These are phyloP conservation scores for Balansia obtecta DNA, from an alignment of 2,329 filamentous ascomycete species.

Conservation along the genomic window DNA sequence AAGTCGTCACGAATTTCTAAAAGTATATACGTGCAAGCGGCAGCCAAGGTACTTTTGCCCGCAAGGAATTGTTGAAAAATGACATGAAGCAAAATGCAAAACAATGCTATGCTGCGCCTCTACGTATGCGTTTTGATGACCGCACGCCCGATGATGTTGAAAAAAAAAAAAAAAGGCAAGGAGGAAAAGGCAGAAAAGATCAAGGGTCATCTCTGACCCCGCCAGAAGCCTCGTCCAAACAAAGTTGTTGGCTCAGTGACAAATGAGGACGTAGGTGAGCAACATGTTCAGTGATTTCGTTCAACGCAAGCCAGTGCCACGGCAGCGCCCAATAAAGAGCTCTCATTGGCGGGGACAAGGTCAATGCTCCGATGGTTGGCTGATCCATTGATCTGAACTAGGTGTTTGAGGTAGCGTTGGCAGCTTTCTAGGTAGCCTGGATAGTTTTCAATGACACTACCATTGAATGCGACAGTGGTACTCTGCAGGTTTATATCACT, in stretches of 20 bases:
- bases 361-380: slow-evolving; percentile 35
- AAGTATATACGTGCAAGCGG: slow-evolving; percentile 3
- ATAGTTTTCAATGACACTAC: slow-evolving; percentile 69
- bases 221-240: neutral
- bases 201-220: neutral
- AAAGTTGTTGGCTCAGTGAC: neutral
- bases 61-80: neutral
- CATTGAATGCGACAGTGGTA: slow-evolving; percentile 63
- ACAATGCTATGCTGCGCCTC: slow-evolving; percentile 11
- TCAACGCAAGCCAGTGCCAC: slow-evolving; percentile 47
- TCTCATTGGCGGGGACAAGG: slow-evolving; percentile 59
- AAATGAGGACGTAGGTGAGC: neutral
- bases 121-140: slow-evolving; percentile 8
- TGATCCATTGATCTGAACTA: slow-evolving; percentile 30
- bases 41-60: neutral
- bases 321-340: slow-evolving; percentile 62
- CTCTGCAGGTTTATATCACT: slow-evolving; percentile 32
- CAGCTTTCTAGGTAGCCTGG: slow-evolving; percentile 51
- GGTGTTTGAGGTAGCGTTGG: slow-evolving; percentile 49
- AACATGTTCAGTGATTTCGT: slow-evolving; percentile 1
- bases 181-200: neutral
- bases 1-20: neutral
- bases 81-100: neutral
- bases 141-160: slow-evolving; percentile 5
- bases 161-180: neutral